phyloP scores from a whole-genome alignment of 2,329 filamentous ascomycete genomes.

The Neoascochyta sp. region DNA sequence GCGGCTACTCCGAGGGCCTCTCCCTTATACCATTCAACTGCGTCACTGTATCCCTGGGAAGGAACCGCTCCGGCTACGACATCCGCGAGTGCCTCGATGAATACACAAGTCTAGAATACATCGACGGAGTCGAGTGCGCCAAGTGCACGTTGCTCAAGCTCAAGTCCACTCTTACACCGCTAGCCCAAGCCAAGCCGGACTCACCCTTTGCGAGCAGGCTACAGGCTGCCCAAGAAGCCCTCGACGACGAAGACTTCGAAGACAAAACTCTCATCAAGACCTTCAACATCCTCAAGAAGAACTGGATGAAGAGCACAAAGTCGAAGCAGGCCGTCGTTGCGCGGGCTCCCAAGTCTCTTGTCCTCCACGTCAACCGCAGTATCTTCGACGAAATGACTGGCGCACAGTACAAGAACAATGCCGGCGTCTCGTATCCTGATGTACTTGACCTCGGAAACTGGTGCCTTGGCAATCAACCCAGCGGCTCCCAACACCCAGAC shows the following conservation, averaged over 20 bases:
- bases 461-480: conserved; percentile 64
- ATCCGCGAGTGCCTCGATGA: conserved; percentile 77
- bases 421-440: conserved; percentile 71
- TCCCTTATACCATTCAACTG: conserved; percentile 93
- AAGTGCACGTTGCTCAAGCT: conserved; percentile 76
- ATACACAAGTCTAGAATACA: conserved; percentile 78
- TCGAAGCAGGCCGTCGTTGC: conserved; percentile 85
- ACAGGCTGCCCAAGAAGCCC: conserved; percentile 62
- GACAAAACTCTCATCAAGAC: conserved; percentile 50
- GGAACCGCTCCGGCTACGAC: conserved; percentile 58
- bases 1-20: conserved; percentile 81
- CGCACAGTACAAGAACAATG: conserved; percentile 76
- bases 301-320: conserved; percentile 74
- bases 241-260: conserved; percentile 73
- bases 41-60: conserved; percentile 76
- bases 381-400: conserved; percentile 83
- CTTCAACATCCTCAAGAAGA: conserved; percentile 53
- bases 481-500: conserved; percentile 24
- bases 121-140: conserved; percentile 84
- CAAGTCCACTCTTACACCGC: conserved; percentile 38
- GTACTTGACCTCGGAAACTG: conserved; percentile 75
- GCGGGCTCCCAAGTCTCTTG: conserved; percentile 73
- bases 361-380: conserved; percentile 86
- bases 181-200: conserved; percentile 32
- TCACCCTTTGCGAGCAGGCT: conserved; percentile 54